These are phyloP conservation scores for Solanum lignicaule DNA, from an alignment of 257 asterid species.

Conservation along the genomic window DNA sequence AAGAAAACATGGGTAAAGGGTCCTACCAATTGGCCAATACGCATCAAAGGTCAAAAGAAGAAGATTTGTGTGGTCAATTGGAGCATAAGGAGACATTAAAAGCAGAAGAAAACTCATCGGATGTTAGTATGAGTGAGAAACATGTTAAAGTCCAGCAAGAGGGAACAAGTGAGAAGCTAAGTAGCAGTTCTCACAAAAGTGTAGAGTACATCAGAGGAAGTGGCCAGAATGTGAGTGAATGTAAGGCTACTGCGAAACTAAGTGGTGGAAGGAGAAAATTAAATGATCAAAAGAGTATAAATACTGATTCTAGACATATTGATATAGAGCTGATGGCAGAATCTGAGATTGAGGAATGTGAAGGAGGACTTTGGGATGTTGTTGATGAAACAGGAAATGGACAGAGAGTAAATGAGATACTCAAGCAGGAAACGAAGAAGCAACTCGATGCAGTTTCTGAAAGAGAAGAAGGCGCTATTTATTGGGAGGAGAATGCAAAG, in stretches of 20 bases:
- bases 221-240: conserved; percentile 16
- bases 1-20: conserved; percentile 13
- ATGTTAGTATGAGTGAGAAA: conserved; percentile 4
- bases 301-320: conserved; percentile 18
- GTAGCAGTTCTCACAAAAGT: conserved; percentile 10
- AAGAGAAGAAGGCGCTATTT: conserved; percentile 7
- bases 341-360: conserved; percentile 21
- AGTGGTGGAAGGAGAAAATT: conserved; percentile 9
- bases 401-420: conserved; percentile 12
- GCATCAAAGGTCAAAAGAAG: conserved; percentile 12
- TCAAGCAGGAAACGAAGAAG: conserved; percentile 18
- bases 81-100: conserved; percentile 19
- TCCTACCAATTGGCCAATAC: conserved; percentile 6
- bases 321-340: conserved; percentile 12
- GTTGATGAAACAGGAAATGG: conserved; percentile 18
- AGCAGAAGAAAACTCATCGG: conserved; percentile 9
- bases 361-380: conserved; percentile 15
- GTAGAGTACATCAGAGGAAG: conserved; percentile 17
- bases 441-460: conserved; percentile 17
- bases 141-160: conserved; percentile 16
- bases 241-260: conserved; percentile 10
- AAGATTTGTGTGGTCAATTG: conserved; percentile 10
- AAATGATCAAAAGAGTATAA: conserved; percentile 14
- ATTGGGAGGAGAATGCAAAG: conserved; percentile 6
- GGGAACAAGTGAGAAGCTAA: conserved; percentile 20